Conservation (phyloP, 1,284 basidiomycete genomes). For the Prillingera fragicola region DNA sequence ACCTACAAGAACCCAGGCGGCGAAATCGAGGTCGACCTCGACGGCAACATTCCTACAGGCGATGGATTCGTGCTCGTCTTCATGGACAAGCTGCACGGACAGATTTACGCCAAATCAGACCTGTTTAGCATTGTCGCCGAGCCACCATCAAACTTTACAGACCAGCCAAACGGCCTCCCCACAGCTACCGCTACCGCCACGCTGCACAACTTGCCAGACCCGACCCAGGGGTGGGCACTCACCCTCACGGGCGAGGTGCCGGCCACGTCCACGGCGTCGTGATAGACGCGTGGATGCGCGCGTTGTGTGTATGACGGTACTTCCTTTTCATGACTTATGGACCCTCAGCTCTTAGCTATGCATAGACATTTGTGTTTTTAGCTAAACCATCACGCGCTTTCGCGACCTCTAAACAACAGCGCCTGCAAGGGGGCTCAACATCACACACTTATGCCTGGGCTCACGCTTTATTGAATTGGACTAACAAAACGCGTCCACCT, state of each 20-base stretch:
- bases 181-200: conserved; percentile 29
- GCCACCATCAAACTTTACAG: conserved; percentile 31
- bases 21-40: conserved; percentile 43
- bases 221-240: conserved; percentile 43
- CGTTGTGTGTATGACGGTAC: too few species aligned
- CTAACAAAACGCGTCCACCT: too few species aligned
- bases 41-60: conserved; percentile 29
- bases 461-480: too few species aligned
- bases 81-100: conserved; percentile 39
- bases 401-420: too few species aligned
- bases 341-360: too few species aligned
- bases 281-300: too few species aligned
- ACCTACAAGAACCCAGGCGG: conserved; percentile 43
- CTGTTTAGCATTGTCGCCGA: conserved; percentile 39
- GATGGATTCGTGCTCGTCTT: conserved; percentile 42
- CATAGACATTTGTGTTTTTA: too few species aligned
- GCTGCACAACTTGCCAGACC: conserved; percentile 34
- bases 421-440: too few species aligned
- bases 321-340: too few species aligned
- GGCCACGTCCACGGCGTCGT: conserved; percentile 4
- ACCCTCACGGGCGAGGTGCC: conserved; percentile 29
- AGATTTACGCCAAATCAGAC: conserved; percentile 40
- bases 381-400: too few species aligned
- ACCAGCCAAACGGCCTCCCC: conserved; percentile 6
- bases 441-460: too few species aligned